Conservation (phyloP, 2,329 filamentous ascomycete genomes). For the Pseudogymnoascus sp. region DNA sequence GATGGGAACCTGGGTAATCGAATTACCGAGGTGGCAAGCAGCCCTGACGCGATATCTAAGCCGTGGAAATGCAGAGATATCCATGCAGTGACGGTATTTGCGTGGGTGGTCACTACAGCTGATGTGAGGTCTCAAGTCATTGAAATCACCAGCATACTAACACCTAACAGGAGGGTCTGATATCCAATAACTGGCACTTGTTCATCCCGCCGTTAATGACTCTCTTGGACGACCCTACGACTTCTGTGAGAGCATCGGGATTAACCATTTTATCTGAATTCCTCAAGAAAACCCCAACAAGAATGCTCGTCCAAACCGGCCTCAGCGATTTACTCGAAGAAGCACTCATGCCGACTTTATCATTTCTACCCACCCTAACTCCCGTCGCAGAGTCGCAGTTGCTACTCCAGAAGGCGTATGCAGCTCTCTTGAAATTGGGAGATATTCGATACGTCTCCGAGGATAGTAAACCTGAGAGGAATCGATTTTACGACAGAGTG, state of each 20-base stretch:
- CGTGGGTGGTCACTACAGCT: conserved; percentile 50
- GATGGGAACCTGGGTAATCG: conserved; percentile 33
- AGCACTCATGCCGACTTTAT: conserved; percentile 61
- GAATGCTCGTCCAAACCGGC: conserved; percentile 52
- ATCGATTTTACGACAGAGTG: conserved; percentile 43
- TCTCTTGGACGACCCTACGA: conserved; percentile 56
- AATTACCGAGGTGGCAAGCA: conserved; percentile 27
- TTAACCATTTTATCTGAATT: conserved; percentile 47
- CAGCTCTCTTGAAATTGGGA: conserved; percentile 53
- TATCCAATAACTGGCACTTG: conserved; percentile 56
- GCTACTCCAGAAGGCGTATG: conserved; percentile 59
- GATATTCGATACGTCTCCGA: conserved; percentile 14
- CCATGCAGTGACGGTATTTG: conserved; percentile 47
- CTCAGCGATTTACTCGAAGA: conserved; percentile 62
- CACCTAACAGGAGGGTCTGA: conserved; percentile 31
- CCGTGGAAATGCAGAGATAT: conserved; percentile 53
- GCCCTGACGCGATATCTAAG: conserved; percentile 37
- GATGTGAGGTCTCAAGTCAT: conserved; percentile 35
- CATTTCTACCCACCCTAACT: conserved; percentile 69
- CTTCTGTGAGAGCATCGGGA: conserved; percentile 45
- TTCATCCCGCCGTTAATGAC: conserved; percentile 63
- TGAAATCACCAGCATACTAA: conserved; percentile 5
- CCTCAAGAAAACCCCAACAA: conserved; percentile 43
- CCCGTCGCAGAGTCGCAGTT: conserved; percentile 60
- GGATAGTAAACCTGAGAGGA: conserved; percentile 22